These are phyloP conservation scores for Leccinum griseonigrum DNA, from an alignment of 1,284 basidiomycete species.

Conservation along the genomic window DNA sequence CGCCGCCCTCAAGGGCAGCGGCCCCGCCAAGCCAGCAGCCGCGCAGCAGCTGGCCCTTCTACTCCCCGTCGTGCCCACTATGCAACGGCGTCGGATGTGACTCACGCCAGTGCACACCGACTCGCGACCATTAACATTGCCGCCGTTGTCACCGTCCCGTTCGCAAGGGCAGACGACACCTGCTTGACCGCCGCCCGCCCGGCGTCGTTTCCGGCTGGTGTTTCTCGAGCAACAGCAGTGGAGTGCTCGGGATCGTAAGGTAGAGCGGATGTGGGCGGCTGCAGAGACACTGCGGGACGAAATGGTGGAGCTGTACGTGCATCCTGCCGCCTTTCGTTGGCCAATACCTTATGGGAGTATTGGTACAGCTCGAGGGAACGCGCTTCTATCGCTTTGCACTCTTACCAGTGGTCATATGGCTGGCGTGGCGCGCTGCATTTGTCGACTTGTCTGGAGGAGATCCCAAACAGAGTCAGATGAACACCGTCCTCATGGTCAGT, in stretches of 20 bases:
- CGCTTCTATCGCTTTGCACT: constrained; percentile 23
- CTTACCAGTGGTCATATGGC: constrained; percentile 21
- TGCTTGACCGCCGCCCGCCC: not conserved
- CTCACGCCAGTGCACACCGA: not conserved
- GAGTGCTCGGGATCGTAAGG: constrained; percentile 29
- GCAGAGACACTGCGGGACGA: constrained; percentile 14
- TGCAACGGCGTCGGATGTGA: not conserved
- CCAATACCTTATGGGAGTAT: constrained; percentile 26
- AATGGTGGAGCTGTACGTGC: constrained; percentile 17
- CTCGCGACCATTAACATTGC: not conserved
- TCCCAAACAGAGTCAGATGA: constrained; percentile 13
- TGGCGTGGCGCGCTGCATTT: constrained; percentile 19
- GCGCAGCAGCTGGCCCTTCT: constrained; percentile 14
- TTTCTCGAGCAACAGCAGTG: constrained; percentile 35
- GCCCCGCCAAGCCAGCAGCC: not conserved
- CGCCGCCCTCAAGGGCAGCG: constrained; percentile 14
- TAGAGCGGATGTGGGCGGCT: constrained; percentile 25
- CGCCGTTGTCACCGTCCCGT: constrained; percentile 6
- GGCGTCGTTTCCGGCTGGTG: constrained; percentile 26
- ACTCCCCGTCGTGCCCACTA: constrained; percentile 23
- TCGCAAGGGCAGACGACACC: constrained; percentile 11
- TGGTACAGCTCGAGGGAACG: constrained; percentile 30
- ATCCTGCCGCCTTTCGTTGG: constrained; percentile 22
- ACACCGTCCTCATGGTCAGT: constrained; percentile 21
- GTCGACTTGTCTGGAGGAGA: constrained; percentile 26